Evolutionary conservation across 257 asterid species (phyloP).

Genomic region (Echium plantagineum): DNA sequence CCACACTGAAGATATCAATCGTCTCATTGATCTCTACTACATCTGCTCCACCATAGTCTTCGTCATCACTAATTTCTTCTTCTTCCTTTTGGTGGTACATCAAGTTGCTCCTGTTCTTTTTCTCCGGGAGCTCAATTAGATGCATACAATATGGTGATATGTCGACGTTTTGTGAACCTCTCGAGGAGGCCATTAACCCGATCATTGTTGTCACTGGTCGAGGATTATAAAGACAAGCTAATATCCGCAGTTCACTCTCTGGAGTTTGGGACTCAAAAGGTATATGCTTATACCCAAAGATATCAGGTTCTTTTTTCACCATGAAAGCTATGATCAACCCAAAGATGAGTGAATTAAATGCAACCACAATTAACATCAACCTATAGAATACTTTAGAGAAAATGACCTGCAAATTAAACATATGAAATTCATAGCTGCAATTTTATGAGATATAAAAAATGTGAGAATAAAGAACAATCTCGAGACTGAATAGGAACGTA

Average conservation of each 20-base stretch:
- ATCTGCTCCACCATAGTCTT: conserved; percentile 86
- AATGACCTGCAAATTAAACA: conserved; percentile 44
- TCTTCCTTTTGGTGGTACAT: conserved; percentile 76
- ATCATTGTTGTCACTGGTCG: conserved; percentile 83
- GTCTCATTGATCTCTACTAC: conserved; percentile 93
- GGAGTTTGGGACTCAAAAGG: conserved; percentile 65
- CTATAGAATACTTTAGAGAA: conserved; percentile 52
- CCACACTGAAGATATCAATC: conserved; percentile 62
- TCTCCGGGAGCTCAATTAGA: conserved; percentile 84
- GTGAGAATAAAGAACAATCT: conserved; percentile 4
- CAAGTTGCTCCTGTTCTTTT: conserved; percentile 28
- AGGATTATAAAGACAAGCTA: conserved; percentile 77
- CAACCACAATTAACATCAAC: conserved; percentile 66
- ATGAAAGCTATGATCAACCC: conserved; percentile 72
- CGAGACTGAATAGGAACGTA: conserved; percentile 22
- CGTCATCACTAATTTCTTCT: conserved; percentile 85
- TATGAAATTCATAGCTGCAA: neutral
- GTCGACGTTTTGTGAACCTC: conserved; percentile 48
- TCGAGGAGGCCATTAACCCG: conserved; percentile 63
- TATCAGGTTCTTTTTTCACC: conserved; percentile 72
- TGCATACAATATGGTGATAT: conserved; percentile 79
- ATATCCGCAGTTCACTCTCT: conserved; percentile 60
- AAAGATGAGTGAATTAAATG: conserved; percentile 72
- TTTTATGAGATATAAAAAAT: conserved; percentile 1
- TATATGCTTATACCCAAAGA: conserved; percentile 53